Evolutionary conservation across 208 protist genomes (phyloP).

Genomic region (Endotrypanum monterogeii): DNA sequence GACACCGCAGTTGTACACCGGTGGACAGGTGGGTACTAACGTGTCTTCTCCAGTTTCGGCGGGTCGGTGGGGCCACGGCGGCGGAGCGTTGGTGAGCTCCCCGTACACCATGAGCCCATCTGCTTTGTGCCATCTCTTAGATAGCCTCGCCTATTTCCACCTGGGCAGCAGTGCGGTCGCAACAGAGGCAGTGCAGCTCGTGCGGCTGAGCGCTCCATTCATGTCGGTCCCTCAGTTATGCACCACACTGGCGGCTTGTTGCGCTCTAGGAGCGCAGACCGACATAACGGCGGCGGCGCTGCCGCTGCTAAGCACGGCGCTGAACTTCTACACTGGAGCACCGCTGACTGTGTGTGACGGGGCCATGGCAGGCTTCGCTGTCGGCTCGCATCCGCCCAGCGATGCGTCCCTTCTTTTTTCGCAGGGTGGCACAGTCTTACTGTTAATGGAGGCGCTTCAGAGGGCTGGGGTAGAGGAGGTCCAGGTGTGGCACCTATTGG

Average conservation of each 20-base stretch:
- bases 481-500: conserved; percentile 76
- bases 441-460: conserved; percentile 65
- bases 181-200: conserved; percentile 57
- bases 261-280: conserved; percentile 55
- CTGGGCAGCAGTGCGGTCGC: conserved; percentile 58
- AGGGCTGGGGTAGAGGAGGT: conserved; percentile 47
- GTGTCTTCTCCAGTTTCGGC: neutral
- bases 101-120: conserved; percentile 43
- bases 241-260: conserved; percentile 68
- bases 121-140: conserved; percentile 61
- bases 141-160: conserved; percentile 81
- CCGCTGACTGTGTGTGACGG: neutral
- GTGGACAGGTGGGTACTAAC: neutral
- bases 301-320: conserved; percentile 54
- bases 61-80: conserved; percentile 1
- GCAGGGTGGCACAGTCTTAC: conserved; percentile 20
- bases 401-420: conserved; percentile 19
- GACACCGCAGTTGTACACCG: conserved; percentile 7
- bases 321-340: conserved; percentile 32
- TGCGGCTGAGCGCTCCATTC: conserved; percentile 43
- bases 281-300: conserved; percentile 50
- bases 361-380: neutral
- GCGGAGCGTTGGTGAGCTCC: neutral
- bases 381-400: neutral
- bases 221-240: conserved; percentile 63